Base-by-base conservation (phyloP, 2,329 filamentous ascomycete species). In the Calonectria fujianensis region DNA sequence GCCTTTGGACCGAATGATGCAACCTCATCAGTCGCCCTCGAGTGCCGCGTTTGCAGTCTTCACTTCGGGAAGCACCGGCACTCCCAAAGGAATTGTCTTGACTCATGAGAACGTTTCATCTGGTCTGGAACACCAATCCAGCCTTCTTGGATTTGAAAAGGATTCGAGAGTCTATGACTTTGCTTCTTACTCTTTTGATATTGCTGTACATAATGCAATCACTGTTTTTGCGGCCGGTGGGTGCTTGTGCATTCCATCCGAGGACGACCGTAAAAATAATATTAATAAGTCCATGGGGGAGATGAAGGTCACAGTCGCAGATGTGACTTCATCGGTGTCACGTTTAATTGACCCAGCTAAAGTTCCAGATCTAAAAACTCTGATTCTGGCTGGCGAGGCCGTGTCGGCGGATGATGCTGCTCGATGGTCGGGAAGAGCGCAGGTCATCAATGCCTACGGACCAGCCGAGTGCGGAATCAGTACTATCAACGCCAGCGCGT, bases 301-400 rank as follows among this genome's bases (percentile, higher is more conserved):
- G 1, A 52, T 72, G 63, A n/a, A 24, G 24, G 69, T 57, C 11
- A 74, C 52, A 1, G 18, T 70, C 10, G 54, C 50, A 10, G 31
- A 37, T 16, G 24, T 77, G 10, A 76, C 76, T 5, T 74, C 76
- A 5, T 72, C 76, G 5, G 61, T 74, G 4, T 74, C 74, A 0
- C 52, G 52, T 1, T 31, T 73, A 1, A 32, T 77, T 8, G 45
- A 67, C 2, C 72, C 74, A 1, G 65, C 41, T 4, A 10, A 64
- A 4, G 41, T 76, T 0, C 72, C 76, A 9, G 24, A 39, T 6
- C 39, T 77, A 1, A 57, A 32, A 71, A 50, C 68, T 37, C 2
- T 27, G 74, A 27, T 61, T 74, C 7, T 57, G 18, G 27, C 72
- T 64, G n/a, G 72, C 70, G 57, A 61, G 67, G 5, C 68, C 68